Evolutionary conservation across 1,284 basidiomycete genomes (phyloP), one percentile per base, ranked within the genome.

Genomic region (Heterobasidion irregulare): DNA sequence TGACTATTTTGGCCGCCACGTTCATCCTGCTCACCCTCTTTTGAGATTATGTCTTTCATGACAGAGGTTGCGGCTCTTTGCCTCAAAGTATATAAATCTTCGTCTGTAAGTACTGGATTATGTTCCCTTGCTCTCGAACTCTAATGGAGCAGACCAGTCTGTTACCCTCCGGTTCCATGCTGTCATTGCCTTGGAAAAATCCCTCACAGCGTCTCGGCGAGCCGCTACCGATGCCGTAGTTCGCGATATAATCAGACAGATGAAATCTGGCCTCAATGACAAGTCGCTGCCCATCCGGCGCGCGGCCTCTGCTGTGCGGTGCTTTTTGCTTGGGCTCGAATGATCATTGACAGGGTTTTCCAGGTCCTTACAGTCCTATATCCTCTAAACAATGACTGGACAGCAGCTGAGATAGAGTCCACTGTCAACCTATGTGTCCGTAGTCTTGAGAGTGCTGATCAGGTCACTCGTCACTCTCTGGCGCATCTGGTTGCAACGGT

Each of bases 31-130:
- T 53, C 38, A 33, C 43, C 18, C 52, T 10, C 15, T 36, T 56
- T 49, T 10, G 62, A 97, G 88, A 86, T 94, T 68, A 98, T 97
- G 94, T 96, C 93, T 0, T 87, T 94, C 63, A 89, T 94, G 83
- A 80, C 86, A 47, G 95, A 98, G 66, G 89, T 95, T 41, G 75
- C 82, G 16, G 72, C 77, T 1, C 73, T 83, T 0, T 76, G 84
- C 0, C 67, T 90, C 50, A 90, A 85, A 68, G 81, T 84, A 0
- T 76, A 82, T 58, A 84, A 82, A 58, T 82, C 84, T 12, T 92
- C 89, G 43, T 78, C 74, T 61, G 92, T 92, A 60, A 58, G 83
- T 63, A 52, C 48, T 38, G 34, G 15, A 35, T 8, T 8, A 51
- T 32, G 10, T 50, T 26, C 16, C 56, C 50, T 49, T 46, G 12